These are phyloP conservation scores for Helotiales sp. DNA, from an alignment of 2,329 filamentous ascomycete species.

Conservation along the genomic window DNA sequence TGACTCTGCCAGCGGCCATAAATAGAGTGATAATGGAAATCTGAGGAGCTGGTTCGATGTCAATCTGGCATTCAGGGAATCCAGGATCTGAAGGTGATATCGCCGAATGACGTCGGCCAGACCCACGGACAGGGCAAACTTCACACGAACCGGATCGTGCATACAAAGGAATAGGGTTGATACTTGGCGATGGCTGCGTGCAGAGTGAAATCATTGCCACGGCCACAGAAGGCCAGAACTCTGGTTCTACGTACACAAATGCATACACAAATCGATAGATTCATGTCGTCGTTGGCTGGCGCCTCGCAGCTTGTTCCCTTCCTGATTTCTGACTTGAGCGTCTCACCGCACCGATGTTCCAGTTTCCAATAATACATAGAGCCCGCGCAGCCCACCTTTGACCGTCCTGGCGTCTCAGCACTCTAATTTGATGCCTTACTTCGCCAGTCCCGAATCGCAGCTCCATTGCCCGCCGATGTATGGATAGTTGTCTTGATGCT, in stretches of 20 bases:
- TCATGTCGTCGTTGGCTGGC: not conserved
- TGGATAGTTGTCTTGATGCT: not conserved
- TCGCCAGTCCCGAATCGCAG: not conserved
- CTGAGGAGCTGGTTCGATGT: not conserved
- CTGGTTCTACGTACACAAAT: not conserved
- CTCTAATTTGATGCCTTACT: conserved; percentile 3
- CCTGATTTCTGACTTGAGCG: not conserved
- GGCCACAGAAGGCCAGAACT: not conserved
- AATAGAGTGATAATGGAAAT: not conserved
- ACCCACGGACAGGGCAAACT: not conserved
- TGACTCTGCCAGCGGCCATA: not conserved
- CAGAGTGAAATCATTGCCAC: not conserved
- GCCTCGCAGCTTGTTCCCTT: not conserved
- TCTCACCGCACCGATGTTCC: not conserved
- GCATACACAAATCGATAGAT: not conserved
- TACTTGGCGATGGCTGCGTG: not conserved
- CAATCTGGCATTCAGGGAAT: not conserved
- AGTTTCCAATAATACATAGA: conserved; percentile 1
- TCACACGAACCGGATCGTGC: not conserved
- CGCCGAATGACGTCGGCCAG: not conserved
- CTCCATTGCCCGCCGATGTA: not conserved
- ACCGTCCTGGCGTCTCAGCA: not conserved
- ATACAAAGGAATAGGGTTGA: not conserved
- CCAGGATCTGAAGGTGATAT: not conserved
- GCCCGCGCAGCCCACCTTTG: not conserved